Percentiles rank a stretch among this genome's conserved stretches.
Conservation (phyloP, 1,139 yeast species). For the Pichia sp. region DNA sequence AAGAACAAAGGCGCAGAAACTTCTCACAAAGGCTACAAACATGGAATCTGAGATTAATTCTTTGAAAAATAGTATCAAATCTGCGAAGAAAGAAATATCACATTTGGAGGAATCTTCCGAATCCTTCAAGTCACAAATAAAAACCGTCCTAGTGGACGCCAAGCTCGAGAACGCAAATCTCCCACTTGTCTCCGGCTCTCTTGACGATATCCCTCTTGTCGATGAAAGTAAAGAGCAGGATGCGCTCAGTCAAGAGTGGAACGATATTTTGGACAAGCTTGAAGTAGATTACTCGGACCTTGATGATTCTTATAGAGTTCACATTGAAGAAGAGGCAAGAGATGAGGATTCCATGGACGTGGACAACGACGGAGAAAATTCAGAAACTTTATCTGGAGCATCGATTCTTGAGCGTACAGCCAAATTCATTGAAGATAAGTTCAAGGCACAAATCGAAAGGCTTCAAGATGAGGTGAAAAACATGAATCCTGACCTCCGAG, state of each 20-base stretch:
- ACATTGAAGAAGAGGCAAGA: constrained; percentile 11
- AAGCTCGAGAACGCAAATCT: constrained; percentile 63
- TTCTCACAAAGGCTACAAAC: constrained; percentile 19
- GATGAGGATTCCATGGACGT: constrained; percentile 11
- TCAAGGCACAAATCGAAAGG: constrained; percentile 48
- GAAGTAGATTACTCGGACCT: constrained; percentile 36
- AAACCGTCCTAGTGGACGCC: constrained; percentile 61
- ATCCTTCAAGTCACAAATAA: constrained; percentile 49
- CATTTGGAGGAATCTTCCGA: constrained; percentile 48
- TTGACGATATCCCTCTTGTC: constrained; percentile 42
- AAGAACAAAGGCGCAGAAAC: constrained; percentile 21
- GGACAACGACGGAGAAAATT: background rate
- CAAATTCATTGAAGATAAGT: constrained; percentile 29
- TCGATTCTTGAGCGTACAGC: constrained; percentile 1
- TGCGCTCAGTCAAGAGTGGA: constrained; percentile 9
- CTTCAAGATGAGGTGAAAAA: constrained; percentile 54
- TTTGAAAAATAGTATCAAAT: constrained; percentile 29
- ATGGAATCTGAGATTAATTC: constrained; percentile 33
- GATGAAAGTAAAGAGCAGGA: constrained; percentile 33
- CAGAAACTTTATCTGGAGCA: background rate
- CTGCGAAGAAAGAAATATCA: constrained; percentile 30
- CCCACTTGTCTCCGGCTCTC: constrained; percentile 57
- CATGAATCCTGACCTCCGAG: constrained; percentile 75
- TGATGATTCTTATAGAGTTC: constrained; percentile 4
- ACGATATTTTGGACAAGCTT: constrained; percentile 10